phyloP scores from a whole-genome alignment of 176 grass and related monocot genomes.

The Saccharum officinarum region DNA sequence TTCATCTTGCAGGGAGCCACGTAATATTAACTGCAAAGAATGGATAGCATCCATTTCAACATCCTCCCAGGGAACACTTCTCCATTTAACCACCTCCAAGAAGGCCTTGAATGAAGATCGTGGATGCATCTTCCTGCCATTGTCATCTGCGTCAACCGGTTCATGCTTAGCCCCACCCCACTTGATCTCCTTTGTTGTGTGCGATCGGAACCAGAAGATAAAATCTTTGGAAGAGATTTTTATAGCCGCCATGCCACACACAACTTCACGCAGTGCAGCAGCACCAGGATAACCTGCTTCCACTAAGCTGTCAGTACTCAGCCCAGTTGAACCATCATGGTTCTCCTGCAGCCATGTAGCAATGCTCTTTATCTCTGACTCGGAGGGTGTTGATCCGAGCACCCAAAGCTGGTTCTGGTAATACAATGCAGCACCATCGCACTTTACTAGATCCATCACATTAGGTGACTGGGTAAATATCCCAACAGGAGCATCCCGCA shows the following conservation, averaged over 20 bases:
- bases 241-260: conserved; percentile 94
- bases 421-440: conserved; percentile 75
- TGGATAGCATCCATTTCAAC: conserved; percentile 99
- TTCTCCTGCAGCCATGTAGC: conserved; percentile 68
- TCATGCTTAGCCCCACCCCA: conserved; percentile 95
- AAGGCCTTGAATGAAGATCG: conserved; percentile 96
- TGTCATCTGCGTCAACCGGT: conserved; percentile 56
- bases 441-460: conserved; percentile 92
- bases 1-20: conserved; percentile 72
- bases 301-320: conserved; percentile 88
- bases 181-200: conserved; percentile 93
- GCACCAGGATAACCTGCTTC: conserved; percentile 89
- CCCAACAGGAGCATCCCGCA: conserved; percentile 80
- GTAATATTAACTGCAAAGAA: conserved; percentile 92
- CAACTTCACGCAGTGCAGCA: conserved; percentile 60
- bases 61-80: conserved; percentile 97
- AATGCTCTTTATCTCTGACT: conserved; percentile 76
- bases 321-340: conserved; percentile 83
- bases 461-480: conserved; percentile 93
- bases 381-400: conserved; percentile 58
- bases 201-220: conserved; percentile 90
- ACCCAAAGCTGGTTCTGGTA: conserved; percentile 81
- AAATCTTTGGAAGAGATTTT: conserved; percentile 87
- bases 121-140: conserved; percentile 79
- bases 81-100: conserved; percentile 92